A percentile compares a stretch with the other conserved stretches of the same genome.
These are phyloP conservation scores for Paramecium caudatum DNA, from an alignment of 73 alveolate genomes.

Conservation along the genomic window DNA sequence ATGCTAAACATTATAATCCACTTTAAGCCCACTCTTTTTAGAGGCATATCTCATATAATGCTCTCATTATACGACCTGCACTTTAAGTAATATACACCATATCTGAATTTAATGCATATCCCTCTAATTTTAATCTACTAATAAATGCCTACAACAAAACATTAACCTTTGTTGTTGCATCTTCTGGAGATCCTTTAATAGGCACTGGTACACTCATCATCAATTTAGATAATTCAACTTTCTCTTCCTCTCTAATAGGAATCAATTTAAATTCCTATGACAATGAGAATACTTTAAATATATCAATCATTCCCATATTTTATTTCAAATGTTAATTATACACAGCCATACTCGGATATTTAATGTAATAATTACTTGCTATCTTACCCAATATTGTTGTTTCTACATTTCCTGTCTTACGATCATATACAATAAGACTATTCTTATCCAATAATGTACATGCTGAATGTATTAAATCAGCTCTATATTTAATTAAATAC, in stretches of 20 bases:
- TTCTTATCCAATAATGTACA: conserved; percentile 92
- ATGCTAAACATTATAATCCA: conserved; percentile 73
- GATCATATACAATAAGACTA: conserved; percentile 91
- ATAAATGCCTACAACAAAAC: conserved; percentile 96
- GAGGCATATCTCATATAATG: conserved; percentile 97
- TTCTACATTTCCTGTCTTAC: conserved; percentile 88
- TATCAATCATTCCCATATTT: conserved; percentile 98
- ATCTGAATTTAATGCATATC: conserved; percentile 99
- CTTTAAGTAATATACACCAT: conserved; percentile 98
- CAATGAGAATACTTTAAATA: conserved; percentile 97
- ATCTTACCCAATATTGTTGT: conserved; percentile 98
- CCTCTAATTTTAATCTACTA: conserved; percentile 98
- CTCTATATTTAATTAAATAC: conserved; percentile 88
- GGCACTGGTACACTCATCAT: conserved; percentile 99
- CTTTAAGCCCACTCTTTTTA: conserved; percentile 97
- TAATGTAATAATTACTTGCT: conserved; percentile 98
- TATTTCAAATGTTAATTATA: conserved; percentile 97
- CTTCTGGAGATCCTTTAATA: conserved; percentile 98
- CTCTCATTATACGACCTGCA: conserved; percentile 99
- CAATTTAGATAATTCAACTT: conserved; percentile 83
- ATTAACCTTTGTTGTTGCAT: conserved; percentile 97
- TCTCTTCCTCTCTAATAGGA: conserved; percentile 99
- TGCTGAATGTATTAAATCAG: conserved; percentile 95
- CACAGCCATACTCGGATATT: conserved; percentile 96
- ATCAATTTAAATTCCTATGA: conserved; percentile 98